Evolutionary conservation across 805 yeast species (phyloP).

Genomic region (Saccharomycopsis javanensis): DNA sequence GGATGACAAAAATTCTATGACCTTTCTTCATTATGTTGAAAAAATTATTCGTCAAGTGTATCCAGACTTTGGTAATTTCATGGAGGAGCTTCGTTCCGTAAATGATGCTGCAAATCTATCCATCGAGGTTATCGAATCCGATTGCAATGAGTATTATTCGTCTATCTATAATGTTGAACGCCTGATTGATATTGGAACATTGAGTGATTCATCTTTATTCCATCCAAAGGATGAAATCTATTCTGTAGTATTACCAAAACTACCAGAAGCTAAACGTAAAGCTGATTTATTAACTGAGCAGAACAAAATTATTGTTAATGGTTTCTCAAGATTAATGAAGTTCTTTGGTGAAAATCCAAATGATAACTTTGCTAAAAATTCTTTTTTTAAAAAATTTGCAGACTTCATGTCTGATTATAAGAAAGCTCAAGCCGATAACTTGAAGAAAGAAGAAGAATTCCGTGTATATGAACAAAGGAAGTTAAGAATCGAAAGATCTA

Average conservation of each 20-base stretch:
- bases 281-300: constrained; percentile 56
- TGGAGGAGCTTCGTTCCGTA: constrained; percentile 59
- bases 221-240: constrained; percentile 80
- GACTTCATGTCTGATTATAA: constrained; percentile 71
- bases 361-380: constrained; percentile 55
- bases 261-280: constrained; percentile 70
- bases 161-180: constrained; percentile 59
- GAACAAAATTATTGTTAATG: constrained; percentile 48
- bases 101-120: constrained; percentile 60
- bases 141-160: constrained; percentile 54
- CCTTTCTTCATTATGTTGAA: constrained; percentile 88
- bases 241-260: constrained; percentile 46
- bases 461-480: constrained; percentile 69
- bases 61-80: constrained; percentile 67
- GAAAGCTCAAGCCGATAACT: constrained; percentile 70
- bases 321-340: constrained; percentile 63
- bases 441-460: constrained; percentile 73
- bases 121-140: constrained; percentile 69
- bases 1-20: constrained; percentile 77
- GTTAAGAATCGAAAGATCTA: constrained; percentile 32
- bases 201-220: constrained; percentile 65
- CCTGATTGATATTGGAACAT: constrained; percentile 72
- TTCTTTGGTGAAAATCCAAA: constrained; percentile 83
- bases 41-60: constrained; percentile 73
- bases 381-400: constrained; percentile 73